Percentiles rank a stretch among this genome's conserved stretches.
Conservation (phyloP, 116 monocot species). For the Phalaenopsis hybrid region DNA sequence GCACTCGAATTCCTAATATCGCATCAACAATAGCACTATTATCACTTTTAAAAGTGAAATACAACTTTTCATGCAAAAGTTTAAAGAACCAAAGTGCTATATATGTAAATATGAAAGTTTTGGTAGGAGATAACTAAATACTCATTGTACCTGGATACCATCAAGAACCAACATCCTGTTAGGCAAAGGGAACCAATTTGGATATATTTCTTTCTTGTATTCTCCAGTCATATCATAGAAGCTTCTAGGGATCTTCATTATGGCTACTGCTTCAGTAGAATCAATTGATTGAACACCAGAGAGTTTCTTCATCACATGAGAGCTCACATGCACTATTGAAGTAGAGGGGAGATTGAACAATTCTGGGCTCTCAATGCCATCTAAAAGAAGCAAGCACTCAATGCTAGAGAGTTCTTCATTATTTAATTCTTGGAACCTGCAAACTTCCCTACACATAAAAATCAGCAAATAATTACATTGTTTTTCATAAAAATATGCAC, state of each 20-base stretch:
- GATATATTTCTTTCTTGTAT: slow-evolving; percentile 18
- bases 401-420: slow-evolving; percentile 22
- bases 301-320: slow-evolving; percentile 81
- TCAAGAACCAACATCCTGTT: slow-evolving; percentile 74
- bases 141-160: slow-evolving; percentile 73
- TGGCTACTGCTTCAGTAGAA: slow-evolving; percentile 59
- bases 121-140: background rate
- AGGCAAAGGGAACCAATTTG: slow-evolving; percentile 38
- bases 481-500: no score
- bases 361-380: slow-evolving; percentile 34
- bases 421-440: slow-evolving; percentile 33
- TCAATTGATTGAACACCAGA: slow-evolving; percentile 73
- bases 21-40: background rate
- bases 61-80: no score
- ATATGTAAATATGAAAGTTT: no score
- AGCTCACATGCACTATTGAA: slow-evolving; percentile 52
- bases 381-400: slow-evolving; percentile 64
- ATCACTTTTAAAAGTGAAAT: background rate
- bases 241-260: slow-evolving; percentile 65
- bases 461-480: no score
- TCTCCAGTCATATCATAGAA: slow-evolving; percentile 36
- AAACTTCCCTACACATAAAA: no score
- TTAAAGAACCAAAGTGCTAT: no score
- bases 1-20: no score
- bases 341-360: slow-evolving; percentile 14